Percentiles rank a stretch among this genome's conserved stretches.
Conservation (phyloP, 257 asterid species). For the Ophiorrhiza pumila region DNA sequence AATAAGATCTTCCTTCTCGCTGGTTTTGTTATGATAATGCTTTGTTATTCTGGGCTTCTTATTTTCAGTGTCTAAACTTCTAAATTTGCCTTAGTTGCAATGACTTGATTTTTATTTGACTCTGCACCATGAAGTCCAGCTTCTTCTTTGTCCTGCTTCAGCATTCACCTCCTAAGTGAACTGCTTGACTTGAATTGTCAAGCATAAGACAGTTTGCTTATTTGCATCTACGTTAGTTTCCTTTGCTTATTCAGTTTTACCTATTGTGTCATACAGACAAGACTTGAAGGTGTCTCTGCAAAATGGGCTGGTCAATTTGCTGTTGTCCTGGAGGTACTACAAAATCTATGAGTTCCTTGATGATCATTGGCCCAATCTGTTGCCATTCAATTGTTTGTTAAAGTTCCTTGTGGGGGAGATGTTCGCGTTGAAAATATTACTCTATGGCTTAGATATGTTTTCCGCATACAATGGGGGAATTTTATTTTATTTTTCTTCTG, state of each 20-base stretch:
- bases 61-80: neutral
- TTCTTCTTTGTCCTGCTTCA: neutral
- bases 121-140: neutral
- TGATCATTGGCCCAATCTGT: neutral
- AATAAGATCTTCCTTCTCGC: neutral
- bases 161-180: neutral
- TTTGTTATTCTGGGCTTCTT: neutral
- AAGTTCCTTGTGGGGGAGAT: neutral
- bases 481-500: too few species aligned
- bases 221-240: neutral
- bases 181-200: neutral
- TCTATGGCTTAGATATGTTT: too few species aligned
- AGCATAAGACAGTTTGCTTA: neutral
- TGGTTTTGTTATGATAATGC: too few species aligned
- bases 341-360: neutral
- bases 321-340: slow-evolving; percentile 83
- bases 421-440: neutral
- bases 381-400: neutral
- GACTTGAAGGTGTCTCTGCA: slow-evolving; percentile 79
- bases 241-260: slow-evolving; percentile 4
- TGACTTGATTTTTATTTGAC: neutral
- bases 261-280: slow-evolving; percentile 53
- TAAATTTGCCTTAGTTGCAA: neutral
- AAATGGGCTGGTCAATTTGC: slow-evolving; percentile 70
- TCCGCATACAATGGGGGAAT: too few species aligned